A percentile compares a stretch with the other conserved stretches of the same genome.
Conservation (phyloP, 768 basidiomycete species). For the Macrocybe gigantea region DNA sequence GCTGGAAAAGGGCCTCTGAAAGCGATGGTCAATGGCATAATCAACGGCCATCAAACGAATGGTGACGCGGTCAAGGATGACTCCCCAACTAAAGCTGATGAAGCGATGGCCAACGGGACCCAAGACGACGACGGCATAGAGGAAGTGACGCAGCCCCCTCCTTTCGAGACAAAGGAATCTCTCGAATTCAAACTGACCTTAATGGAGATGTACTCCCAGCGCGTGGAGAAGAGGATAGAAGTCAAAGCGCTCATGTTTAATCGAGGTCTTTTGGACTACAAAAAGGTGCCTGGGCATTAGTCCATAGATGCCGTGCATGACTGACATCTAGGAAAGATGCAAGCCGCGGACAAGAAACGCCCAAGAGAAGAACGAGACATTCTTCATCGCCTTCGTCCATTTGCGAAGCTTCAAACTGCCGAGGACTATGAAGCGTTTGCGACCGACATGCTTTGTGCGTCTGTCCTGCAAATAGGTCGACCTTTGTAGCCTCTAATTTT, state of each 20-base stretch:
- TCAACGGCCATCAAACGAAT: constrained; percentile 39
- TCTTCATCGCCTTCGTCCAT: constrained; percentile 81
- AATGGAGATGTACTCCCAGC: constrained; percentile 87
- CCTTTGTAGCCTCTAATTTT: constrained; percentile 1
- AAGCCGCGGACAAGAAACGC: constrained; percentile 87
- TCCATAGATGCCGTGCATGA: background rate
- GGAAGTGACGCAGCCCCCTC: constrained; percentile 65
- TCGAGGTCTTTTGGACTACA: constrained; percentile 86
- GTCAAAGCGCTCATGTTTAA: constrained; percentile 89
- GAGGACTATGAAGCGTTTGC: constrained; percentile 88
- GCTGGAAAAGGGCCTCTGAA: constrained; percentile 35
- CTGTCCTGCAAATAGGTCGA: background rate
- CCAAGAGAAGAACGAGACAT: constrained; percentile 90
- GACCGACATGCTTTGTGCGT: constrained; percentile 84
- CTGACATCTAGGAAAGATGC: constrained; percentile 49
- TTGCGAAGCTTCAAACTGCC: constrained; percentile 84
- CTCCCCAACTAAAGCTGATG: constrained; percentile 33
- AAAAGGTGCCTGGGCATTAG: constrained; percentile 57
- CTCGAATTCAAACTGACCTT: constrained; percentile 84
- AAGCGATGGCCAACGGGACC: constrained; percentile 41
- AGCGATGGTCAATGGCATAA: constrained; percentile 34
- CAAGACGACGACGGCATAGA: constrained; percentile 58
- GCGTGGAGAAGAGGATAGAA: constrained; percentile 79
- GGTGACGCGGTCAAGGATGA: constrained; percentile 30
- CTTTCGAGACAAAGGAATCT: constrained; percentile 80